A percentile compares a stretch with the other conserved stretches of the same genome.
phyloP scores from a whole-genome alignment of 495 filamentous ascomycete genomes.

The Pseudevernia furfuracea region DNA sequence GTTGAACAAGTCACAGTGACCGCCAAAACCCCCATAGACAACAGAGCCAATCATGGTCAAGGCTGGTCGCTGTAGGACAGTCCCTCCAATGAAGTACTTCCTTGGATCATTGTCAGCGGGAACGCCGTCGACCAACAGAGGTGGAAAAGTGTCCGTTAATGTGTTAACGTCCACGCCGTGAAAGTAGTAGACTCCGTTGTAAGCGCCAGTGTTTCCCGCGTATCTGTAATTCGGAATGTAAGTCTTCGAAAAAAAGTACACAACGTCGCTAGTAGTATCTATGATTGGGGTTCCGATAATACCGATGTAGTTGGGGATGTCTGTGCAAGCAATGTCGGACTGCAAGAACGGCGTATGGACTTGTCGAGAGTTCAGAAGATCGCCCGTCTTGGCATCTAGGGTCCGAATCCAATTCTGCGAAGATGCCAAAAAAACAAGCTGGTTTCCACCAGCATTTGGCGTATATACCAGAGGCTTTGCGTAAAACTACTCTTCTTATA shows the following conservation, averaged over 20 bases:
- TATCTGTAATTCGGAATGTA: slow-evolving; percentile 27
- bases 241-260: slow-evolving; percentile 38
- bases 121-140: slow-evolving; percentile 29
- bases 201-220: slow-evolving; percentile 20
- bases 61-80: slow-evolving; percentile 32
- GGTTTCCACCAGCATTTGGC: slow-evolving; percentile 25
- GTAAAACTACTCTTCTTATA: slow-evolving; percentile 27
- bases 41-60: slow-evolving; percentile 32
- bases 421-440: slow-evolving; percentile 38
- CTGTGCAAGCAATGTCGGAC: slow-evolving; percentile 35
- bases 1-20: slow-evolving; percentile 24
- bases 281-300: slow-evolving; percentile 36
- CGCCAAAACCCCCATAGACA: slow-evolving; percentile 35
- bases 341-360: slow-evolving; percentile 33
- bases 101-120: slow-evolving; percentile 30
- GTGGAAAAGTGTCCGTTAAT: slow-evolving; percentile 30
- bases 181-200: slow-evolving; percentile 32
- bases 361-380: slow-evolving; percentile 27
- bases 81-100: slow-evolving; percentile 33
- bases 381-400: slow-evolving; percentile 35
- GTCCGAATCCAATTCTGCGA: slow-evolving; percentile 34
- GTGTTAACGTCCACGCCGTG: slow-evolving; percentile 34
- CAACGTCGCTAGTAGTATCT: slow-evolving; percentile 32
- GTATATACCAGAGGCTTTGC: slow-evolving; percentile 41
- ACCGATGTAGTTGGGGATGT: slow-evolving; percentile 36